These are phyloP conservation scores for Lepidium sativum DNA, from an alignment of 345 rosid genomes.

Conservation along the genomic window DNA sequence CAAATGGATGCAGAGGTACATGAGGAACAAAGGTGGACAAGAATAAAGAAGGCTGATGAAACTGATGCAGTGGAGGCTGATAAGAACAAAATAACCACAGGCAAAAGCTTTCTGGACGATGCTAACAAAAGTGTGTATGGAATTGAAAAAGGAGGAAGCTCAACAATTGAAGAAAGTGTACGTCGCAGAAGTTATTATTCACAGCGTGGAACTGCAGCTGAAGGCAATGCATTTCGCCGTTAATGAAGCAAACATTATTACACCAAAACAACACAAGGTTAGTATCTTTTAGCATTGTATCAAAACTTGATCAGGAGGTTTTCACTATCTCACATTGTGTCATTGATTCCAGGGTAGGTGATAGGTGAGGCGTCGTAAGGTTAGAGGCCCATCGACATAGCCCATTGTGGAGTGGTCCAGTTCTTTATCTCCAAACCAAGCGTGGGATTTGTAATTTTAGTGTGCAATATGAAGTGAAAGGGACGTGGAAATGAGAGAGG, in stretches of 20 bases:
- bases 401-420: conserved; percentile 19
- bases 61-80: conserved; percentile 61
- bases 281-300: not conserved
- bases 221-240: conserved; percentile 84
- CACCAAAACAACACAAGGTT: not conserved
- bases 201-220: conserved; percentile 60
- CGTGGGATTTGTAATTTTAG: conserved; percentile 5
- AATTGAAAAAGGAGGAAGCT: conserved; percentile 82
- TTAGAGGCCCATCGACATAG: conserved; percentile 3
- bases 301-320: not conserved
- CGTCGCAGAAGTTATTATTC: conserved; percentile 76
- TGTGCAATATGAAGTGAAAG: conserved; percentile 7
- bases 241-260: conserved; percentile 17
- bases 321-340: not conserved
- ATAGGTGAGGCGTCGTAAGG: not conserved
- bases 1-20: conserved; percentile 81
- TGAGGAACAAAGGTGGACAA: conserved; percentile 90
- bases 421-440: not conserved
- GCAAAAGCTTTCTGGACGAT: conserved; percentile 78
- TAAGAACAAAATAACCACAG: conserved; percentile 28
- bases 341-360: not conserved
- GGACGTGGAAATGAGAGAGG: conserved; percentile 15
- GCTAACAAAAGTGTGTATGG: conserved; percentile 81
- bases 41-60: conserved; percentile 77
- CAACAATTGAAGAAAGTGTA: conserved; percentile 85